Evolutionary conservation across 305 asterid genomes (phyloP).

Genomic region (Rubia balearica): DNA sequence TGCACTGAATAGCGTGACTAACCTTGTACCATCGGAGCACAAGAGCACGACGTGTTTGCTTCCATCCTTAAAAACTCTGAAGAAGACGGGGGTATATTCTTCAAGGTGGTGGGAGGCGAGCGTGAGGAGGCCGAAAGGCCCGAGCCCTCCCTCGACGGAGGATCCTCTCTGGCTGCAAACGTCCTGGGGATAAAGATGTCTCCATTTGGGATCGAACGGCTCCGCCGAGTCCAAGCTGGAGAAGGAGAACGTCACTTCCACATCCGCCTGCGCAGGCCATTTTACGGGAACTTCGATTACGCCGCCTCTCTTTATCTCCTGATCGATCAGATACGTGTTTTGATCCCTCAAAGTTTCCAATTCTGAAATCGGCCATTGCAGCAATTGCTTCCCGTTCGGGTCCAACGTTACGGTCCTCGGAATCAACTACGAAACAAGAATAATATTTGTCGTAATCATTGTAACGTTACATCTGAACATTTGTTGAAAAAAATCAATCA

Average conservation of each 20-base stretch:
- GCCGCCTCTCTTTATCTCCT: conserved; percentile 23
- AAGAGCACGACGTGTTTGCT: conserved; percentile 26
- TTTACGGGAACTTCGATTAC: conserved; percentile 26
- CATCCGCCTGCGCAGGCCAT: conserved; percentile 40
- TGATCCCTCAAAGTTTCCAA: conserved; percentile 25
- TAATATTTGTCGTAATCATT: too few relatives aligned
- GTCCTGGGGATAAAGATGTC: conserved; percentile 26
- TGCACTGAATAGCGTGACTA: neutral
- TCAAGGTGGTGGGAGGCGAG: conserved; percentile 29
- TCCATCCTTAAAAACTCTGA: conserved; percentile 28
- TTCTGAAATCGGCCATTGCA: conserved; percentile 42
- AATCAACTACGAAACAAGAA: conserved; percentile 10
- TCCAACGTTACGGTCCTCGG: conserved; percentile 34
- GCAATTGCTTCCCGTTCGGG: conserved; percentile 31
- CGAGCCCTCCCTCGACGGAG: conserved; percentile 32
- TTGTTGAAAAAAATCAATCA: too few relatives aligned
- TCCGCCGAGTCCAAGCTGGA: conserved; percentile 20
- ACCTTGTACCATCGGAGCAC: conserved; percentile 42
- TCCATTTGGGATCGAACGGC: conserved; percentile 36
- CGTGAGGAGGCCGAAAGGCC: conserved; percentile 42
- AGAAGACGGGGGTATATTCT: conserved; percentile 41
- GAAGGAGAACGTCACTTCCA: conserved; percentile 36
- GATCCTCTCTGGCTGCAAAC: conserved; percentile 29
- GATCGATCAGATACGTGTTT: conserved; percentile 18
- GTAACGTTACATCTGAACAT: too few relatives aligned